These are phyloP conservation scores for Fusarium illudens DNA, from an alignment of 2,329 filamentous ascomycete genomes.

Conservation along the genomic window DNA sequence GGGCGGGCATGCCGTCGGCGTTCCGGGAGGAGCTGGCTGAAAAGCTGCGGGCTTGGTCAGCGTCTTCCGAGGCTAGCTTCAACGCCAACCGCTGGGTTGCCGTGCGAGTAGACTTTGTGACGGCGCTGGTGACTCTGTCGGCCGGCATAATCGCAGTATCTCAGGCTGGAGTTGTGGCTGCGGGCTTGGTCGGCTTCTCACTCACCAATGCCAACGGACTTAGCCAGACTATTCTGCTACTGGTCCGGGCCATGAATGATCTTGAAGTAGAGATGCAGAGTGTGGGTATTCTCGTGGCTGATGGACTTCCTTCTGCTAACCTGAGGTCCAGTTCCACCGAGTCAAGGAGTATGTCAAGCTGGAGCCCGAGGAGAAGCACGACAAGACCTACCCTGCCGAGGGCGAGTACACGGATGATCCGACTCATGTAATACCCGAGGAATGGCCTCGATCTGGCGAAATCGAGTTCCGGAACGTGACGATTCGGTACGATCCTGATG, in stretches of 20 bases:
- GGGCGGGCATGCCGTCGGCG: conserved; percentile 56
- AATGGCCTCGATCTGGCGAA: conserved; percentile 57
- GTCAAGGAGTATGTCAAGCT: conserved; percentile 59
- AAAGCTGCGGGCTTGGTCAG: conserved; percentile 57
- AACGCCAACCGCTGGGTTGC: conserved; percentile 68
- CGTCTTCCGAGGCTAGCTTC: conserved; percentile 58
- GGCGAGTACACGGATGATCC: conserved; percentile 53
- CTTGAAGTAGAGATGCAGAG: conserved; percentile 66
- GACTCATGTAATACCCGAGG: conserved; percentile 49
- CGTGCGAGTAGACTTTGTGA: conserved; percentile 63
- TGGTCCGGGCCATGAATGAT: conserved; percentile 65
- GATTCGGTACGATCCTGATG: conserved; percentile 56
- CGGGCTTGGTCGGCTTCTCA: conserved; percentile 65
- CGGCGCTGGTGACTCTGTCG: conserved; percentile 59
- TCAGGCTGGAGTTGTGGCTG: conserved; percentile 56
- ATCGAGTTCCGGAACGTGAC: conserved; percentile 62
- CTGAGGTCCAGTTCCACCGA: conserved; percentile 53
- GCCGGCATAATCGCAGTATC: conserved; percentile 63
- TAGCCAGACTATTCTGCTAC: conserved; percentile 59
- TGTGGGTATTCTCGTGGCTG: conserved; percentile 46
- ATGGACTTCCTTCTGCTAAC: conserved; percentile 13
- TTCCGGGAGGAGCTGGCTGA: conserved; percentile 61
- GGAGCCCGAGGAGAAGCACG: conserved; percentile 53
- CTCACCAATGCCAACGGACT: conserved; percentile 64
- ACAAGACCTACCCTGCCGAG: conserved; percentile 50